A percentile compares a stretch with the other conserved stretches of the same genome.
These are phyloP conservation scores for Plectosphaerella cucumerina DNA, from an alignment of 2,329 filamentous ascomycete species.

Conservation along the genomic window DNA sequence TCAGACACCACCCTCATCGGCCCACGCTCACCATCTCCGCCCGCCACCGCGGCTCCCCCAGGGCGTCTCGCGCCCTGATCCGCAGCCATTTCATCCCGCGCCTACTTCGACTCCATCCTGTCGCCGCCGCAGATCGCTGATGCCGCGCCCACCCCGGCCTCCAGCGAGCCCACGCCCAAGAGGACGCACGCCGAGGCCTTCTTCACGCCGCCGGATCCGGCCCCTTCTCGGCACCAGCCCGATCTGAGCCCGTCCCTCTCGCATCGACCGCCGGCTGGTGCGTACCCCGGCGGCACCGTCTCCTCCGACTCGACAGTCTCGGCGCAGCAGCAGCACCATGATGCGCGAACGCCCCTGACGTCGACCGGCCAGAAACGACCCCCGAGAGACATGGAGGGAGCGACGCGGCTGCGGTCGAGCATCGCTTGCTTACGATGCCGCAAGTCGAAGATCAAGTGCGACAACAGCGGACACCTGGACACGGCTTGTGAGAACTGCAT, in stretches of 20 bases:
- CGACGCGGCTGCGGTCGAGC: slow-evolving; percentile 63
- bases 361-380: slow-evolving; percentile 26
- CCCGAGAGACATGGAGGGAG: slow-evolving; percentile 36
- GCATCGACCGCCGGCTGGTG: slow-evolving; percentile 16
- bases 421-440: slow-evolving; percentile 75
- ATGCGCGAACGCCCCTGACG: slow-evolving; percentile 22
- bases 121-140: slow-evolving; percentile 37
- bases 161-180: slow-evolving; percentile 28
- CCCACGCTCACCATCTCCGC: too few species aligned
- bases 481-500: slow-evolving; percentile 67
- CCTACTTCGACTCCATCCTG: slow-evolving; percentile 48
- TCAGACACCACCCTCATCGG: too few species aligned
- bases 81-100: slow-evolving; percentile 46
- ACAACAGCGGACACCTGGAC: slow-evolving; percentile 57
- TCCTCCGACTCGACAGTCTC: slow-evolving; percentile 10
- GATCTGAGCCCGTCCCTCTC: slow-evolving; percentile 13
- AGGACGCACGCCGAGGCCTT: slow-evolving; percentile 31
- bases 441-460: slow-evolving; percentile 82
- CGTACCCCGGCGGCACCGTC: slow-evolving; percentile 10
- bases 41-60: neutral
- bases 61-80: slow-evolving; percentile 14
- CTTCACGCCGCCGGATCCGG: slow-evolving; percentile 23
- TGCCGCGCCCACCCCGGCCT: slow-evolving; percentile 25
- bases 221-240: slow-evolving; percentile 12
- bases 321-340: neutral